phyloP scores from a whole-genome alignment of 495 filamentous ascomycete genomes.

The Tuber umbilicatum region DNA sequence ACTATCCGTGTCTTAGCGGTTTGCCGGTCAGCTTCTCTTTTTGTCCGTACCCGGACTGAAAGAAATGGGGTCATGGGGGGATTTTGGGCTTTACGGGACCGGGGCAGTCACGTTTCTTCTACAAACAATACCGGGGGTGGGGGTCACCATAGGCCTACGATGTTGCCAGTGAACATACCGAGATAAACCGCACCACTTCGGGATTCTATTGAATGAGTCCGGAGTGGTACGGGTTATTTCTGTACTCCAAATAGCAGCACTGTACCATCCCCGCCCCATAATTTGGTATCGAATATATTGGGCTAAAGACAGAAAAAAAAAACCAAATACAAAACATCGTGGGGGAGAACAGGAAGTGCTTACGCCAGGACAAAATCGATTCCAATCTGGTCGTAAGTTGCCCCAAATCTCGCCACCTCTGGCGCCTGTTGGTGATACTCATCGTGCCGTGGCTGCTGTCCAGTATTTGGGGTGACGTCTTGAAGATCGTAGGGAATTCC shows the following conservation, averaged over 20 bases:
- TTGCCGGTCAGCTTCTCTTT: conserved; percentile 28
- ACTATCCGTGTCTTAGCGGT: conserved; percentile 49
- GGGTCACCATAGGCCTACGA: conserved; percentile 27
- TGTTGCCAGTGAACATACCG: conserved; percentile 2
- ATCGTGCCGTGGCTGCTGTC: conserved; percentile 27
- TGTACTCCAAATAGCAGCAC: neutral
- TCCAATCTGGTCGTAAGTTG: conserved; percentile 82
- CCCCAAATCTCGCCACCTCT: conserved; percentile 46
- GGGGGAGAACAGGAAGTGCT: conserved; percentile 39
- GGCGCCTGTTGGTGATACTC: conserved; percentile 42
- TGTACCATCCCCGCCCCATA: neutral
- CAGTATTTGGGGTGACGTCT: conserved; percentile 6
- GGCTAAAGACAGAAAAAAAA: neutral
- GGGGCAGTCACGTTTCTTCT: neutral
- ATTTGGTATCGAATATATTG: conserved; percentile 2
- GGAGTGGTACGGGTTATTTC: conserved; percentile 5
- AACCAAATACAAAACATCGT: neutral
- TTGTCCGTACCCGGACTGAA: neutral
- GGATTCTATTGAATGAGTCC: conserved; percentile 2
- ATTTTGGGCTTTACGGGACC: neutral
- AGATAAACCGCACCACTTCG: neutral
- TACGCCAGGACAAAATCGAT: conserved; percentile 97
- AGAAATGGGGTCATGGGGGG: neutral
- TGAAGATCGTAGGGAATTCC: conserved; percentile 54
- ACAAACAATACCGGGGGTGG: neutral